A percentile compares a stretch with the other conserved stretches of the same genome.
Evolutionary conservation across 225 moss, liverwort and hornwort species (phyloP).

Genomic region (Marchantia polymorpha): DNA sequence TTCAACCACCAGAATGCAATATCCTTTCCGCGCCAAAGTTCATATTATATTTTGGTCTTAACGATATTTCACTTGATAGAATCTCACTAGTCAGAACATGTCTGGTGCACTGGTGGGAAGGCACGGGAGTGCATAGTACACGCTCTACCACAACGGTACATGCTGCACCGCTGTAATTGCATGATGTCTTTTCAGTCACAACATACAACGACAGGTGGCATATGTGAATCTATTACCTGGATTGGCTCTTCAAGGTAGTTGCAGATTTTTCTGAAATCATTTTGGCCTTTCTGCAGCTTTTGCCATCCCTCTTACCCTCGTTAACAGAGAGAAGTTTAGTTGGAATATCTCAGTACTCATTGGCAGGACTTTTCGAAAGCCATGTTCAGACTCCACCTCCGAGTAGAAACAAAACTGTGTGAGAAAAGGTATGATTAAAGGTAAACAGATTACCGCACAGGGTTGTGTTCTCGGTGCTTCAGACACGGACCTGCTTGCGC

Average conservation of each 20-base stretch:
- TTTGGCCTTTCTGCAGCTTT: not conserved
- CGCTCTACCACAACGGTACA: not conserved
- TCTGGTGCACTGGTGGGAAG: not conserved
- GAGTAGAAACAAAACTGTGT: not conserved
- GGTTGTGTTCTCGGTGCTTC: not conserved
- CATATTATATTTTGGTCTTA: no score
- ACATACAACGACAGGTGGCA: not conserved
- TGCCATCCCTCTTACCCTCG: not conserved
- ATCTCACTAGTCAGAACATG: not conserved
- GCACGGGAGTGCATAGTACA: not conserved
- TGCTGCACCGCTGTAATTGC: not conserved
- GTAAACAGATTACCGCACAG: not conserved
- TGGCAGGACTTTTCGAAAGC: not conserved
- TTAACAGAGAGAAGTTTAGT: not conserved
- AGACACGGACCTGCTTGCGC: not conserved
- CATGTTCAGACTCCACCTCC: not conserved
- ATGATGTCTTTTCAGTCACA: not conserved
- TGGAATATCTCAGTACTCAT: not conserved
- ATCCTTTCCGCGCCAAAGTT: not conserved
- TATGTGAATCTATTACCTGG: not conserved
- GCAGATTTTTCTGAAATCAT: not conserved
- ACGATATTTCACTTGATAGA: not conserved
- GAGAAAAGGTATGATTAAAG: not conserved
- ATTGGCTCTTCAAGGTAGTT: not conserved
- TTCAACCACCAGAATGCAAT: not conserved